Conservation (phyloP, 164 flowering plant species). For the Pachysandra terminalis region DNA sequence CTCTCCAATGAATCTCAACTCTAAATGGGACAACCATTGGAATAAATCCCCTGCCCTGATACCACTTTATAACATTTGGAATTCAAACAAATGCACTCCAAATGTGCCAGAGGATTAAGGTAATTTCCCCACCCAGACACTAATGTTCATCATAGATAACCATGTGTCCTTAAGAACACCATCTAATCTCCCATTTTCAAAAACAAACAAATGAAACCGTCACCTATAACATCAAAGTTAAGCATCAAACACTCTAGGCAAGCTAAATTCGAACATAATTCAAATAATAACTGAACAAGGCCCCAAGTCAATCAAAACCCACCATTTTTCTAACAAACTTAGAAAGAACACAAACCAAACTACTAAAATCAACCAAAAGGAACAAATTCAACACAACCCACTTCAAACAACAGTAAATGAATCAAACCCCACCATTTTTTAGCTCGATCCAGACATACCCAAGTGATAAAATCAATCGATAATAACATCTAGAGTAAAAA, state of each 20-base stretch:
- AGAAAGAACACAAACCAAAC: constrained; percentile 8
- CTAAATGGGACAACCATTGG: no score
- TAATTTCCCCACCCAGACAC: no score
- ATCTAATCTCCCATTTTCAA: no score
- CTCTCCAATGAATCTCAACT: no score
- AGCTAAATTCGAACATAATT: neutral
- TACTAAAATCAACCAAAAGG: neutral
- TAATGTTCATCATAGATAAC: no score
- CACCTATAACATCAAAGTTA: neutral
- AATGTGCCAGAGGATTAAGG: no score
- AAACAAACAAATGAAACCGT: no score
- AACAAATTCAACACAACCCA: constrained; percentile 9
- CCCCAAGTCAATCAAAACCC: neutral
- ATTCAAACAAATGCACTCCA: no score
- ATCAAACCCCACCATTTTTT: constrained; percentile 6
- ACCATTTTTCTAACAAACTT: neutral
- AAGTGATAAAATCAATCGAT: neutral
- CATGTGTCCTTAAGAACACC: no score
- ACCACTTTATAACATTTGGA: no score
- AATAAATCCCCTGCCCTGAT: no score
- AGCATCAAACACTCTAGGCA: neutral
- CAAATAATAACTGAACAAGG: neutral
- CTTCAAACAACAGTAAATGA: neutral
- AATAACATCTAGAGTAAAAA: neutral
- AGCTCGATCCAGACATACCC: constrained; percentile 5